Base-by-base conservation (phyloP, 805 yeast genomes). In the Groenewaldozyma tartarivorans region DNA sequence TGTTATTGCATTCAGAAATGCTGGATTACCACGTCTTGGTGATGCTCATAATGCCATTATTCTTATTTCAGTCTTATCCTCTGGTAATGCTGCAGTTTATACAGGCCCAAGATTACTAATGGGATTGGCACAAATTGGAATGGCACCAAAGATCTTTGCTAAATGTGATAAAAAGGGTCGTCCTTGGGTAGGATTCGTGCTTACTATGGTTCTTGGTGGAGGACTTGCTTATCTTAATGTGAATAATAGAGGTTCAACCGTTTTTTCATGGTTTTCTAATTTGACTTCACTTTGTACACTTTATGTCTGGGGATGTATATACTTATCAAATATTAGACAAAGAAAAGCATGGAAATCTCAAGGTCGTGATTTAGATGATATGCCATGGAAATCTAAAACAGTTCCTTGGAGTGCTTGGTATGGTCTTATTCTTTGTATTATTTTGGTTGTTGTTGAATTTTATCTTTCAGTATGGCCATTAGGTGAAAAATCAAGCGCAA, bases 381-480 rank as follows among this genome's bases (percentile, higher is more conserved):
- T 84, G 43, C 92, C 94, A 9, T 84, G 39, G 39, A 38, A 19
- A n/a, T 20, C 42, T 15, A 30, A 29, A 22, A 15, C 20, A 11
- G 20, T 24, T 21, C 60, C 78, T 22, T 63, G 57, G 50, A 92
- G 94, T 36, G 79, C 94, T 0, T 58, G 56, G 46, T 72, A 72
- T 56, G 94, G 92, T 41, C 53, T 74, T 15, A 43, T 61, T 20
- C 62, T 86, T 54, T 77, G 77, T 57, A 31, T 71, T 22, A 58
- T 80, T 41, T 77, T 84, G 47, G 66, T 86, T 45, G 64, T 74
- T 42, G 84, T 86, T 22, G 88, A 82, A 63, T 82, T 85, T 68
- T 85, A 88, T 85, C 69, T 79, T 44, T 87, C 92, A 4, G 63
- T 81, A 33, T 83, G 69, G 69, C 94, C 94, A 41, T 54, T 76